These are phyloP conservation scores for Gomphus sp. DNA, from an alignment of 1,284 basidiomycete species.

Conservation along the genomic window DNA sequence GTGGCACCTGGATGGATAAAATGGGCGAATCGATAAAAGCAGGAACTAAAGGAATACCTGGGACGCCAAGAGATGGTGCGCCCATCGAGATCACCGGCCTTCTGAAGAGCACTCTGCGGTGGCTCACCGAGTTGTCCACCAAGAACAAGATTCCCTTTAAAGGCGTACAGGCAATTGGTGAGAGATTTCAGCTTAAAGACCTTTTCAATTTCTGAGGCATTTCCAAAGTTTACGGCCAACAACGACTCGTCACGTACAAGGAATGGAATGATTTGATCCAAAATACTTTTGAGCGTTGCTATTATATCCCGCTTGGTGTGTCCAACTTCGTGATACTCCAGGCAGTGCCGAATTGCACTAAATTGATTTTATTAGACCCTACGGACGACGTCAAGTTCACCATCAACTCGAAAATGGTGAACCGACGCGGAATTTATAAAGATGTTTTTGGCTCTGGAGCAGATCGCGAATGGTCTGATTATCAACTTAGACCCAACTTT, in stretches of 20 bases:
- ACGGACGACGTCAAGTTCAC: conserved; percentile 66
- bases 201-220: conserved; percentile 6
- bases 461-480: conserved; percentile 91
- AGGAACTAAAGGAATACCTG: conserved; percentile 89
- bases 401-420: conserved; percentile 65
- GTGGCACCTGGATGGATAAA: conserved; percentile 96
- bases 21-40: conserved; percentile 90
- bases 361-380: conserved; percentile 40
- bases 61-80: conserved; percentile 91
- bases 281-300: conserved; percentile 80
- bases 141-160: conserved; percentile 80
- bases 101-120: conserved; percentile 86
- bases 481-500: conserved; percentile 90
- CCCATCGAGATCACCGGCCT: conserved; percentile 94
- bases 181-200: conserved; percentile 20
- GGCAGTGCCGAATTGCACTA: background rate
- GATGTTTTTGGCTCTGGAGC: conserved; percentile 88
- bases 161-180: conserved; percentile 76
- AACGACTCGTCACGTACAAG: conserved; percentile 74
- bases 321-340: background rate
- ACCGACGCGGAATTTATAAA: conserved; percentile 96
- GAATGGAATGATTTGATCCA: conserved; percentile 88
- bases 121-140: conserved; percentile 66
- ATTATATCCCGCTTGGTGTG: conserved; percentile 78
- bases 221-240: conserved; percentile 58